Conservation (phyloP, 1,284 basidiomycete species). For the Fistulinella cinereoalba region DNA sequence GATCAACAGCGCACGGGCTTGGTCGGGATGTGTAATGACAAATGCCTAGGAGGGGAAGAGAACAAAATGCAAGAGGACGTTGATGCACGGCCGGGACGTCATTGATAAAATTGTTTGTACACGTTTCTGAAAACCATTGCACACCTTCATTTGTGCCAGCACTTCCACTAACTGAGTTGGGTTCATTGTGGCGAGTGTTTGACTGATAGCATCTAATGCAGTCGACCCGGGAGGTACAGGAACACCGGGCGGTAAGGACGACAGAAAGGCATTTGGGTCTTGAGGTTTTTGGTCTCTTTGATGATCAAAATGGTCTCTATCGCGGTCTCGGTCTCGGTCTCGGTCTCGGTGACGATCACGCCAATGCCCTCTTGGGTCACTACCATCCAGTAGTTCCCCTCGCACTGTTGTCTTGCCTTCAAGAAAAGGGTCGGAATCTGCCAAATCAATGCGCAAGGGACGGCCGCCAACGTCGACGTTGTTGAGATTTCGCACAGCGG, state of each 20-base stretch:
- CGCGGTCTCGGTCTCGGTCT: constrained; percentile 26
- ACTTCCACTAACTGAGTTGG: constrained; percentile 90
- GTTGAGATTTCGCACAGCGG: constrained; percentile 85
- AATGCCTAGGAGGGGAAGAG: constrained; percentile 59
- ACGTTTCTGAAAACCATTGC: constrained; percentile 29
- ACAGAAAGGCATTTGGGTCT: constrained; percentile 57
- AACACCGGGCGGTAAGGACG: constrained; percentile 74
- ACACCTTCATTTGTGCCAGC: constrained; percentile 96
- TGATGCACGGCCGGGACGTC: constrained; percentile 12
- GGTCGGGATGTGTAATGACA: constrained; percentile 87
- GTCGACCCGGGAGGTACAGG: constrained; percentile 73
- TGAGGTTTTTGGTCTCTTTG: constrained; percentile 30
- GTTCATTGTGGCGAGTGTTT: constrained; percentile 82
- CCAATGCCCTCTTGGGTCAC: constrained; percentile 54
- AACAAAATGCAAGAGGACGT: constrained; percentile 1
- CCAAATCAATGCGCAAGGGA: constrained; percentile 80
- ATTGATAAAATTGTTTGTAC: constrained; percentile 27
- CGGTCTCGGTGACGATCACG: constrained; percentile 42
- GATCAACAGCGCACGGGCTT: constrained; percentile 78
- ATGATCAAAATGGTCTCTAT: constrained; percentile 27
- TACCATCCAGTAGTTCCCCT: constrained; percentile 42
- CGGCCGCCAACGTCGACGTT: constrained; percentile 80
- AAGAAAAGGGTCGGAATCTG: constrained; percentile 58
- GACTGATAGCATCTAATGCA: constrained; percentile 83
- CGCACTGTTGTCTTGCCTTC: constrained; percentile 62